A percentile compares a stretch with the other conserved stretches of the same genome.
Evolutionary conservation across 2,329 filamentous ascomycete genomes (phyloP).

Genomic region (Ambrosiella xylebori): DNA sequence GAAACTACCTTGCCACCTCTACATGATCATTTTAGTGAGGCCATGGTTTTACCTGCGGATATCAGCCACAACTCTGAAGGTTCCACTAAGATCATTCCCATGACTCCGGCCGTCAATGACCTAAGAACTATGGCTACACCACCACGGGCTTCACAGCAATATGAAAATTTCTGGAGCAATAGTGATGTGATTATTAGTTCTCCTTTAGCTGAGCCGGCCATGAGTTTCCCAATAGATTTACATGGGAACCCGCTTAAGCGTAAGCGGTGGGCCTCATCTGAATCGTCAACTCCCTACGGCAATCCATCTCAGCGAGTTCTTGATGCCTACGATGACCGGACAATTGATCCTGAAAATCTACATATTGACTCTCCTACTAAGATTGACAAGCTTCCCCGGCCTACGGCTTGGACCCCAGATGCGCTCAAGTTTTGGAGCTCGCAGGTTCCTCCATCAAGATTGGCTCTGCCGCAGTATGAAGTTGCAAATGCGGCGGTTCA

Average conservation of each 20-base stretch:
- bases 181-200: conserved; percentile 8
- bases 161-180: neutral
- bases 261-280: conserved; percentile 1
- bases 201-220: conserved; percentile 9
- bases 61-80: neutral
- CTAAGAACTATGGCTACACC: neutral
- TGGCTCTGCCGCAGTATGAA: conserved; percentile 2
- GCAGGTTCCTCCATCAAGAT: neutral
- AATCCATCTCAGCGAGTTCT: neutral
- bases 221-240: neutral
- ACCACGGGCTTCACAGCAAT: neutral
- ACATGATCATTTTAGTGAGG: neutral
- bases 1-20: neutral
- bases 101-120: neutral
- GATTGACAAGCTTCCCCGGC: neutral
- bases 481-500: neutral
- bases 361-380: neutral
- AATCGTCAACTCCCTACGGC: neutral
- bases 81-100: neutral
- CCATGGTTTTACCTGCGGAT: neutral
- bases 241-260: conserved; percentile 3
- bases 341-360: neutral
- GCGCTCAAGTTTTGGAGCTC: neutral
- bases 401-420: neutral
- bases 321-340: neutral